Evolutionary conservation across 352 stramenopile species (phyloP).

Genomic region (Globisporangium cederbergense): DNA sequence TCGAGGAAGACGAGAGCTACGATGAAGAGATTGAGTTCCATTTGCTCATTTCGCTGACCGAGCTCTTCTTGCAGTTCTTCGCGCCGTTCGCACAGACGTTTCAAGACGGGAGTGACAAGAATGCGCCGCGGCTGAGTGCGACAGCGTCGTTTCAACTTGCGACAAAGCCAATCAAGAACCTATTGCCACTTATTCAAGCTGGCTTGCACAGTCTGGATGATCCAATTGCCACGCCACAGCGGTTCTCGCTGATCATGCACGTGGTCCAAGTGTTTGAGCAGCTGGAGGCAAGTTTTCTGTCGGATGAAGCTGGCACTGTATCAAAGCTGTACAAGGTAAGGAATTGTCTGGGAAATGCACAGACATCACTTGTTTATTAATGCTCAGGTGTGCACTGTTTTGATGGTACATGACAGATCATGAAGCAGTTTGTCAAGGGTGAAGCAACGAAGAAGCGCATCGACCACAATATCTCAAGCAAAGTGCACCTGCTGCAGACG

Average conservation of each 20-base stretch:
- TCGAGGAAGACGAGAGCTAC: slow-evolving; percentile 70
- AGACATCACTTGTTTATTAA: neutral
- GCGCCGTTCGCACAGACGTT: slow-evolving; percentile 38
- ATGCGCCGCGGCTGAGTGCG: slow-evolving; percentile 5
- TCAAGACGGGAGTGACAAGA: slow-evolving; percentile 4
- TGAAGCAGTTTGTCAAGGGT: slow-evolving; percentile 50
- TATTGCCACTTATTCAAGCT: slow-evolving; percentile 48
- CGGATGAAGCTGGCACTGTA: slow-evolving; percentile 31
- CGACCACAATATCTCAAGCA: slow-evolving; percentile 32
- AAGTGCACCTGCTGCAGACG: slow-evolving; percentile 46
- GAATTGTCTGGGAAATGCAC: neutral
- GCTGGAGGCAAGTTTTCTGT: slow-evolving; percentile 35
- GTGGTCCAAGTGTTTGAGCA: slow-evolving; percentile 62
- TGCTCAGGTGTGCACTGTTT: neutral
- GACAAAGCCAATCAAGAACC: slow-evolving; percentile 34
- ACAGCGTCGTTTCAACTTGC: slow-evolving; percentile 31
- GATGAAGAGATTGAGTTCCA: slow-evolving; percentile 76
- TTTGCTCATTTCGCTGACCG: slow-evolving; percentile 47
- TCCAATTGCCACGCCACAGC: slow-evolving; percentile 45
- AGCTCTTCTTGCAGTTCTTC: slow-evolving; percentile 64
- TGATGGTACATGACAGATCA: slow-evolving; percentile 20
- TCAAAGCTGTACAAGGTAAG: slow-evolving; percentile 39
- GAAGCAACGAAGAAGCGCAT: slow-evolving; percentile 48
- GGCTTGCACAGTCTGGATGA: slow-evolving; percentile 45
- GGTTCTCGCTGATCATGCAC: slow-evolving; percentile 65